Percentiles rank a stretch among this genome's conserved stretches.
These are phyloP conservation scores for Panus rudis DNA, from an alignment of 768 basidiomycete species.

Conservation along the genomic window DNA sequence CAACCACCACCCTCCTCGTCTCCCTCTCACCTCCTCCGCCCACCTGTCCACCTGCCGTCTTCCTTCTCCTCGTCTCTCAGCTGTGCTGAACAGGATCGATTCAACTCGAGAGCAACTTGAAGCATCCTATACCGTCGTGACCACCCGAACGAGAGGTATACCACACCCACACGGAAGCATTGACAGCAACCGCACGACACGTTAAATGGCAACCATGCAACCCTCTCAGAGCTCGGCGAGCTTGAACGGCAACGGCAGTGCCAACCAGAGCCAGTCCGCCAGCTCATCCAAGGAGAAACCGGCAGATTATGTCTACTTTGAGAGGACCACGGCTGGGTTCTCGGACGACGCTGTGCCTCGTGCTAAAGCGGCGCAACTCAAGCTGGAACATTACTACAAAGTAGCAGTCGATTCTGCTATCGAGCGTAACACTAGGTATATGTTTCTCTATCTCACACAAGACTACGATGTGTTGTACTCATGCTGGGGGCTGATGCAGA, in stretches of 20 bases:
- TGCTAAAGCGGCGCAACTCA: constrained; percentile 88
- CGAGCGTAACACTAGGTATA: constrained; percentile 84
- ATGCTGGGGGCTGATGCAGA: constrained; percentile 33
- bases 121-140: no score
- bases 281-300: constrained; percentile 27
- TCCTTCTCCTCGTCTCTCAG: no score
- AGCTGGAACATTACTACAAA: constrained; percentile 95
- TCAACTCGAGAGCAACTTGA: no score
- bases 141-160: no score
- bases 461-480: background rate
- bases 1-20: no score
- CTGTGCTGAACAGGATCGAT: no score
- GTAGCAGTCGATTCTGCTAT: constrained; percentile 94
- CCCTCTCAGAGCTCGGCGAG: constrained; percentile 20
- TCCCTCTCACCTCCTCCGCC: no score
- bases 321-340: constrained; percentile 69
- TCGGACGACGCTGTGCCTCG: constrained; percentile 76
- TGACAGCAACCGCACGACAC: no score
- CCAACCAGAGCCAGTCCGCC: constrained; percentile 13
- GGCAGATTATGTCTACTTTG: constrained; percentile 90
- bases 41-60: no score
- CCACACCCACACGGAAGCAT: no score
- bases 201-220: no score
- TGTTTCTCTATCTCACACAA: no score
- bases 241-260: constrained; percentile 10